Evolutionary conservation across 2,329 filamentous ascomycete genomes (phyloP).

Genomic region (Immersiporthe knoxdaviesiana): DNA sequence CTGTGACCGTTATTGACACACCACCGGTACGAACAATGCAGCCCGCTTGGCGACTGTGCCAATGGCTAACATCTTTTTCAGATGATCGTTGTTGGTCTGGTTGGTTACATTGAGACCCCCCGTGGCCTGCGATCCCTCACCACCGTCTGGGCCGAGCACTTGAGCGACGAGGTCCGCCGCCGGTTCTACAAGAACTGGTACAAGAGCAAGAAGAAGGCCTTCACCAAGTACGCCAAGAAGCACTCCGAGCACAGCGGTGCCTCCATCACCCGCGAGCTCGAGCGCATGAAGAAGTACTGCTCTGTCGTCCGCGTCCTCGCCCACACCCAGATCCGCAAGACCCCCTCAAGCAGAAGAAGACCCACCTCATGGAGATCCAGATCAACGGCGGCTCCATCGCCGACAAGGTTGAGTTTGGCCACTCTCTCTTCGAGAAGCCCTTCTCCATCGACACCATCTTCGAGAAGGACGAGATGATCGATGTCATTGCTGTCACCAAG

Average conservation of each 20-base stretch:
- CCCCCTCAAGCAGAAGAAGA: slow-evolving; percentile 99
- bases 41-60: slow-evolving; percentile 75
- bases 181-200: slow-evolving; percentile 99
- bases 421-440: slow-evolving; percentile 98
- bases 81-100: slow-evolving; percentile 99
- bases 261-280: slow-evolving; percentile 93
- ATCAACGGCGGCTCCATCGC: slow-evolving; percentile 95
- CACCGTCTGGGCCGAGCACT: slow-evolving; percentile 99
- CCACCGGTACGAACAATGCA: slow-evolving; percentile 92
- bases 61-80: slow-evolving; percentile 73
- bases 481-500: slow-evolving; percentile 99
- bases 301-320: slow-evolving; percentile 98
- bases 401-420: slow-evolving; percentile 96
- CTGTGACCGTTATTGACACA: slow-evolving; percentile 85
- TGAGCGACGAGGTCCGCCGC: slow-evolving; percentile 98
- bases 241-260: slow-evolving; percentile 91
- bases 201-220: slow-evolving; percentile 99
- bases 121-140: slow-evolving; percentile 98
- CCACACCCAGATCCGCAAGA: slow-evolving; percentile 99
- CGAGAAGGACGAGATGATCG: slow-evolving; percentile 99
- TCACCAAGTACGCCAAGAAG: slow-evolving; percentile 99
- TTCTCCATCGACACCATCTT: slow-evolving; percentile 92
- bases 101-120: slow-evolving; percentile 99
- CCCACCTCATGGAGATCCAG: slow-evolving; percentile 99
- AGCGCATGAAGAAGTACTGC: slow-evolving; percentile 99